Conservation (phyloP, 192 early-diverging fungal species). For the Rhizophlyctis rosea region DNA sequence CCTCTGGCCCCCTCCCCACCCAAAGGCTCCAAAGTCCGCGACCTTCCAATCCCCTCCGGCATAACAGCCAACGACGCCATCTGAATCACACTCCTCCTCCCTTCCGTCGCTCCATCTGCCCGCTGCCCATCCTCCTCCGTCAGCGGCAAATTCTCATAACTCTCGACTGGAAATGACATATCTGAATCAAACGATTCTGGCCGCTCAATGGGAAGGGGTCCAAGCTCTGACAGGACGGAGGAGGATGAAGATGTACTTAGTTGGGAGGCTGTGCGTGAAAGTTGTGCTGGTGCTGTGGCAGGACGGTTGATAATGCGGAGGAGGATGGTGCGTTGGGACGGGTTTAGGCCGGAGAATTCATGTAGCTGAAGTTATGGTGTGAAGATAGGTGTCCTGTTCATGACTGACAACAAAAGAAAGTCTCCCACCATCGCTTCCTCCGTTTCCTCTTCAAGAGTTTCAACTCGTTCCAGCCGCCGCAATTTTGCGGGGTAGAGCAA, state of each 20-base stretch:
- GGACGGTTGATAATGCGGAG: background rate
- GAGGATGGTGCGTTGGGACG: background rate
- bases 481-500: background rate
- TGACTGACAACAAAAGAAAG: background rate
- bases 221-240: background rate
- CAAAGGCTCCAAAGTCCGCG: background rate
- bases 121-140: background rate
- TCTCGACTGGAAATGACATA: background rate
- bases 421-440: background rate
- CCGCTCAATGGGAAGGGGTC: background rate
- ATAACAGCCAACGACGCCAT: no score
- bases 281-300: background rate
- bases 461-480: background rate
- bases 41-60: background rate
- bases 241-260: background rate
- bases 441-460: background rate
- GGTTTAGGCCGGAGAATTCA: background rate
- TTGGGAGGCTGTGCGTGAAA: background rate
- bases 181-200: background rate
- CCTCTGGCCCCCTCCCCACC: background rate
- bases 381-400: background rate
- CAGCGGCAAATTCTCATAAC: background rate
- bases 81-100: background rate
- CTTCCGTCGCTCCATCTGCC: background rate
- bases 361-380: background rate